Conservation (phyloP, 2,329 filamentous ascomycete genomes). For the Coniochaeta ligniaria region DNA sequence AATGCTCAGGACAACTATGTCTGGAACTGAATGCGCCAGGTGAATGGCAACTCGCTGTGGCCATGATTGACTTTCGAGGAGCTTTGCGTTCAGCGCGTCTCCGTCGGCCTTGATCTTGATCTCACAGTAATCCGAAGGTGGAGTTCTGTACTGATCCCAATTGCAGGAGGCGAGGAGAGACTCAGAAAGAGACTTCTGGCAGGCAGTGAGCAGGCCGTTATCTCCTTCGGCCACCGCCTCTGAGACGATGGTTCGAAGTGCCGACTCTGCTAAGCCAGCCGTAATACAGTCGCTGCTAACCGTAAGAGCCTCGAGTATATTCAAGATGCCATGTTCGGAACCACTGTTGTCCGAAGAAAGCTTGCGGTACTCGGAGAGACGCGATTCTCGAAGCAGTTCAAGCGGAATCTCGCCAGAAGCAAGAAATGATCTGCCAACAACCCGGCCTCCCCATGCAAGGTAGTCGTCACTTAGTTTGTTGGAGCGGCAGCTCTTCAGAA, state of each 20-base stretch:
- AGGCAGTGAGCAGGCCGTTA: constrained; percentile 39
- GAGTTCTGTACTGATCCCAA: constrained; percentile 49
- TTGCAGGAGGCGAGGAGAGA: constrained; percentile 45
- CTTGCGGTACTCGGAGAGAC: constrained; percentile 41
- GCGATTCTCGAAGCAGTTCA: constrained; percentile 54
- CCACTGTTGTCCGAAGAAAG: constrained; percentile 37
- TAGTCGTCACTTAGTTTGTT: constrained; percentile 60
- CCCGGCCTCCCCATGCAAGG: constrained; percentile 75
- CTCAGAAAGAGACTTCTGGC: constrained; percentile 43
- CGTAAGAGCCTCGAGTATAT: constrained; percentile 54
- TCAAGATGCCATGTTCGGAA: constrained; percentile 59
- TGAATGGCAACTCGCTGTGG: constrained; percentile 52
- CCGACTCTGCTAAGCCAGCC: constrained; percentile 54
- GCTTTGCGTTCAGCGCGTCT: constrained; percentile 26
- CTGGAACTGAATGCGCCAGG: constrained; percentile 50
- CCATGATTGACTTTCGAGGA: constrained; percentile 48
- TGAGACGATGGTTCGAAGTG: constrained; percentile 49
- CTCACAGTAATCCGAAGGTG: constrained; percentile 42
- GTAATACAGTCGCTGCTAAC: constrained; percentile 47
- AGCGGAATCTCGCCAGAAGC: constrained; percentile 62
- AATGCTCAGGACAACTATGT: constrained; percentile 62
- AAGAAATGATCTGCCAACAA: constrained; percentile 77
- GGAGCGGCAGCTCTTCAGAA: constrained; percentile 72
- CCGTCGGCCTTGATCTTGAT: constrained; percentile 17
- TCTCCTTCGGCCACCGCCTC: constrained; percentile 40